Percentiles rank a stretch among this genome's conserved stretches.
Conservation (phyloP, 116 monocot species). For the Iris pallida region DNA sequence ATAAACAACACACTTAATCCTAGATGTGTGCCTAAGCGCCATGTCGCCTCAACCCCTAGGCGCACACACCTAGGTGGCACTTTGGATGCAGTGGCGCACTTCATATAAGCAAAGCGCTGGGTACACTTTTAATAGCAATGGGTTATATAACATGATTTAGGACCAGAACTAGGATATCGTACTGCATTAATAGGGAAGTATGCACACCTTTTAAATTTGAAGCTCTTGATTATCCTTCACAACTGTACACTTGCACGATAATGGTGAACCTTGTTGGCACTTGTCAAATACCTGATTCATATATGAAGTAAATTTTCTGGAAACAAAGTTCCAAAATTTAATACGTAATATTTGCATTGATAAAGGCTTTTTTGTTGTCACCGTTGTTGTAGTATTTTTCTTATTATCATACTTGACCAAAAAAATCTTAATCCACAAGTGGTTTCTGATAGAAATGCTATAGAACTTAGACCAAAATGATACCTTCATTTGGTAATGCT, state of each 20-base stretch:
- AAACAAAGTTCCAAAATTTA: neutral
- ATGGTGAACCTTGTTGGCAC: conserved; percentile 22
- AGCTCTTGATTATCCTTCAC: conserved; percentile 26
- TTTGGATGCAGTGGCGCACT: no score
- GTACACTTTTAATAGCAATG: no score
- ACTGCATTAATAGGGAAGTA: no score
- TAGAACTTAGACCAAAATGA: neutral
- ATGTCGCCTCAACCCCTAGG: no score
- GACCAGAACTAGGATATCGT: no score
- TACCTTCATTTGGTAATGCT: conserved; percentile 62
- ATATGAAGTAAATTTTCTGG: neutral
- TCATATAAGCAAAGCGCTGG: no score
- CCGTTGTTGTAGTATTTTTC: neutral
- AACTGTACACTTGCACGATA: conserved; percentile 55
- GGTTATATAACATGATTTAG: no score
- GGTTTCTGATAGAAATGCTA: neutral
- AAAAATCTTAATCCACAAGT: neutral
- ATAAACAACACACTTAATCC: no score
- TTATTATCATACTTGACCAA: neutral
- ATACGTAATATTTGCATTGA: neutral
- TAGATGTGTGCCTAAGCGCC: no score
- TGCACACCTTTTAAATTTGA: conserved; percentile 38
- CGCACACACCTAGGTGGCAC: no score
- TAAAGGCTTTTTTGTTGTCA: neutral
- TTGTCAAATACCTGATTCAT: conserved; percentile 48